phyloP scores from a whole-genome alignment of 257 asterid genomes.

The Solanum microdontum region DNA sequence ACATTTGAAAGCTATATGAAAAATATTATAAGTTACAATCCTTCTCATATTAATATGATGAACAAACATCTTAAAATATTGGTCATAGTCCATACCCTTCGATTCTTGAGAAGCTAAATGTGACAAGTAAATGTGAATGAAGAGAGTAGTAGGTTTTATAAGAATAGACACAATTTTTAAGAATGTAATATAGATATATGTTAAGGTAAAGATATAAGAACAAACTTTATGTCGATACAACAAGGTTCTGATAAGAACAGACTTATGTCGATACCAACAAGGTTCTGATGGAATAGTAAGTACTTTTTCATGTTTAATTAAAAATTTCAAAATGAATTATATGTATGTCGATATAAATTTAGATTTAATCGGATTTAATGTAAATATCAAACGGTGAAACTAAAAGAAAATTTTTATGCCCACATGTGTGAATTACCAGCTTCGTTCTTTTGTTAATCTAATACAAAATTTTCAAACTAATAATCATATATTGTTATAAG shows the following conservation, averaged over 20 bases:
- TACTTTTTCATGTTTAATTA: no score
- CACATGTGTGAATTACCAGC: not conserved
- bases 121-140: not conserved
- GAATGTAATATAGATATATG: no score
- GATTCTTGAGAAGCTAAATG: not conserved
- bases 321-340: no score
- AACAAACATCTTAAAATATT: no score
- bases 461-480: not conserved
- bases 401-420: not conserved
- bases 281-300: not conserved
- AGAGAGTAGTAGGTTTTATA: not conserved
- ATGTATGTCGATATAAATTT: not conserved
- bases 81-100: not conserved
- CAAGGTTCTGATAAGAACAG: not conserved
- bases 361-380: no score
- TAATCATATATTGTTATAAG: not conserved
- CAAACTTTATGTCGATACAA: no score
- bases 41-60: not conserved
- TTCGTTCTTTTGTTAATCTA: not conserved
- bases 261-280: no score
- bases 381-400: not conserved
- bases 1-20: not conserved
- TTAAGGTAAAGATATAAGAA: not conserved
- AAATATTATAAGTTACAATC: no score
- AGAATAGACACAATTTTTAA: no score